A percentile compares a stretch with the other conserved stretches of the same genome.
Conservation (phyloP, 805 yeast species). For the Maudiozyma barnettii region DNA sequence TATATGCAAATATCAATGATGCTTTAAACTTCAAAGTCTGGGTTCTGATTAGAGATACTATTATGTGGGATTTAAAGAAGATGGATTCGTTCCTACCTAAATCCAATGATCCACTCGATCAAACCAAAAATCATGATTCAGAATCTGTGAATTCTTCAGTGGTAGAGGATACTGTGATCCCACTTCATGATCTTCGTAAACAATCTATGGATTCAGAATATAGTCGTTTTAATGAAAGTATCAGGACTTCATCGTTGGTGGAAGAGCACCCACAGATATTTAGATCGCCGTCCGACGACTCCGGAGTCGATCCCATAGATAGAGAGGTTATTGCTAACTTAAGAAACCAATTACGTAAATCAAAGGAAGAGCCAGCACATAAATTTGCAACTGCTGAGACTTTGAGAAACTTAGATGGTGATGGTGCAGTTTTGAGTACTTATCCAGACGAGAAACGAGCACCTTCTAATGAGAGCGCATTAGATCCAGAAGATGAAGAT, state of each 20-base stretch:
- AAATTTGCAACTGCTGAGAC: slow-evolving; percentile 3
- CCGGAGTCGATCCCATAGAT: slow-evolving; percentile 1
- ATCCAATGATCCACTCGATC: neutral
- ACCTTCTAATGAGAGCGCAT: neutral
- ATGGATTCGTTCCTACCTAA: slow-evolving; percentile 3
- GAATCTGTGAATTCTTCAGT: neutral
- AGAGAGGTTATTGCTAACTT: slow-evolving; percentile 1
- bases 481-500: neutral
- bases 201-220: slow-evolving; percentile 11
- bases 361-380: neutral
- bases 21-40: slow-evolving; percentile 25
- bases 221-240: slow-evolving; percentile 18
- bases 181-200: neutral
- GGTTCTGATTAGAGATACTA: slow-evolving; percentile 26
- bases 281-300: slow-evolving; percentile 7
- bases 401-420: neutral
- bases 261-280: slow-evolving; percentile 20
- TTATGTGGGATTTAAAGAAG: slow-evolving; percentile 26
- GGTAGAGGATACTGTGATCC: neutral
- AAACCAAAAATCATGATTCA: neutral
- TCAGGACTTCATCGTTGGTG: slow-evolving; percentile 17
- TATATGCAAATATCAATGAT: slow-evolving; percentile 25
- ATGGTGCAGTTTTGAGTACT: neutral
- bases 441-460: neutral
- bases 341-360: slow-evolving; percentile 3